Conservation (phyloP, 306 rosid genomes). For the Casuarina equisetifolia region DNA sequence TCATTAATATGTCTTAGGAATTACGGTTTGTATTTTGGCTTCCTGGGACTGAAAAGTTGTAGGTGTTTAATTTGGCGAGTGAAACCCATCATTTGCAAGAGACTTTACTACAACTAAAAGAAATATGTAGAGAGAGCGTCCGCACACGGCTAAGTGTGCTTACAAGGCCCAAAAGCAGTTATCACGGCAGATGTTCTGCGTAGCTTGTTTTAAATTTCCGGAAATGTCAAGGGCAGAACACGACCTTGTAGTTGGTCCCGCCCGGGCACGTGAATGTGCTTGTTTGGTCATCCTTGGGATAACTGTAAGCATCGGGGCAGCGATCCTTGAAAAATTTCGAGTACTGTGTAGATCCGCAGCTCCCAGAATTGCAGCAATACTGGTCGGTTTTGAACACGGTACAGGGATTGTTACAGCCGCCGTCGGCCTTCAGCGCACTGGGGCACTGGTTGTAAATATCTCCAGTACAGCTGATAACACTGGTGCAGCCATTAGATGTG, state of each 20-base stretch:
- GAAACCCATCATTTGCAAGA: too few species aligned
- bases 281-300: constrained; percentile 15
- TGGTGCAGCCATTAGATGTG: not conserved
- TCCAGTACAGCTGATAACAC: not conserved
- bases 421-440: not conserved
- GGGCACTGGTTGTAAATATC: constrained; percentile 22
- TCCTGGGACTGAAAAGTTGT: too few species aligned
- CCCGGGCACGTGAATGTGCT: constrained; percentile 5
- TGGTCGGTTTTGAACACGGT: not conserved
- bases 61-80: too few species aligned
- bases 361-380: constrained; percentile 17
- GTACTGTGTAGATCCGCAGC: not conserved
- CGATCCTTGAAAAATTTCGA: constrained; percentile 22
- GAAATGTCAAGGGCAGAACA: constrained; percentile 37
- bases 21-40: too few species aligned
- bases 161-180: not conserved
- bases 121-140: too few species aligned
- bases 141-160: too few species aligned
- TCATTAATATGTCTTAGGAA: too few species aligned
- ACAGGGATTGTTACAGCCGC: constrained; percentile 28
- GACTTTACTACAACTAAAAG: too few species aligned
- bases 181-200: not conserved
- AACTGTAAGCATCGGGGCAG: constrained; percentile 18
- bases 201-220: not conserved
- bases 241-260: constrained; percentile 30